phyloP scores from a whole-genome alignment of 208 protist species.

The Endotrypanum monterogeii region DNA sequence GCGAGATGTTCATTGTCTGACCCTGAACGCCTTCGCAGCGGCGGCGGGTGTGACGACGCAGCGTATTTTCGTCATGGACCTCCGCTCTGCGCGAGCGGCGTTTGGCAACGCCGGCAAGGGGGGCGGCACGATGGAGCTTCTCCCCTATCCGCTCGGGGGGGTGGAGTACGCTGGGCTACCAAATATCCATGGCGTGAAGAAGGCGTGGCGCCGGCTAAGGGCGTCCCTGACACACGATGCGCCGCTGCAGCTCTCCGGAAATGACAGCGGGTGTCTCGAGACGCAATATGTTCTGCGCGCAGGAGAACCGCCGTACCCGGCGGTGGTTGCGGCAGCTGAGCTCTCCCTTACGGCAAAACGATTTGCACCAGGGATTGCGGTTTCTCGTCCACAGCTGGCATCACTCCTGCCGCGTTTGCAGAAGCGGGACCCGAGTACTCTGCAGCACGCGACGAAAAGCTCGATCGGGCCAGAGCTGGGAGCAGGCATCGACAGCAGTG shows the following conservation, averaged over 20 bases:
- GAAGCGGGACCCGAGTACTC: not conserved
- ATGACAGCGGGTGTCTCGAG: not conserved
- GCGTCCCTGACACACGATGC: slow-evolving; percentile 29
- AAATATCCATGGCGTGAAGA: slow-evolving; percentile 51
- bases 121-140: slow-evolving; percentile 40
- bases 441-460: not conserved
- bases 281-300: slow-evolving; percentile 18
- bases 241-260: slow-evolving; percentile 18
- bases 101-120: slow-evolving; percentile 40
- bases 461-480: not conserved
- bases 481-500: not conserved
- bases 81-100: slow-evolving; percentile 36
- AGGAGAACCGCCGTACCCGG: slow-evolving; percentile 27
- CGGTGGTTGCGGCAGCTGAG: slow-evolving; percentile 29
- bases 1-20: slow-evolving; percentile 14
- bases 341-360: slow-evolving; percentile 3
- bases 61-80: slow-evolving; percentile 42
- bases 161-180: slow-evolving; percentile 44
- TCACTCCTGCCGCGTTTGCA: slow-evolving; percentile 2
- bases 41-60: slow-evolving; percentile 20
- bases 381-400: not conserved
- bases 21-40: slow-evolving; percentile 24
- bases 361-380: not conserved
- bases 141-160: slow-evolving; percentile 23
- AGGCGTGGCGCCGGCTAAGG: slow-evolving; percentile 33